These are phyloP conservation scores for Cryptococcus amylolentus DNA, from an alignment of 1,284 basidiomycete species.

Conservation along the genomic window DNA sequence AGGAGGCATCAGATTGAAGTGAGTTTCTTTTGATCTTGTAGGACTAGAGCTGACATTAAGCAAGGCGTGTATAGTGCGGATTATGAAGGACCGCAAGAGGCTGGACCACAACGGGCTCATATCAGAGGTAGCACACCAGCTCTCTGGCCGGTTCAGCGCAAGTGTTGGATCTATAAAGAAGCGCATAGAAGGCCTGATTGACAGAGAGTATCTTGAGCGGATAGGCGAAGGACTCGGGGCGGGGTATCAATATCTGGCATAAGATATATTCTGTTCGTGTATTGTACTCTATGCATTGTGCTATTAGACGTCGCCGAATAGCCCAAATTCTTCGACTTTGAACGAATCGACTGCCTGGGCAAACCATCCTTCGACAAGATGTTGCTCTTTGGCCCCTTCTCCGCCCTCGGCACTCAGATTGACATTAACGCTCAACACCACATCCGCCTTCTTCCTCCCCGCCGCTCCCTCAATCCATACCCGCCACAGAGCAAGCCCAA, in stretches of 20 bases:
- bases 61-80: slow-evolving; percentile 91
- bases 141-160: slow-evolving; percentile 80
- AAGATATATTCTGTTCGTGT: slow-evolving; percentile 1
- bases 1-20: slow-evolving; percentile 87
- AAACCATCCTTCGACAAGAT: slow-evolving; percentile 57
- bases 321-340: slow-evolving; percentile 64
- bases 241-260: slow-evolving; percentile 46
- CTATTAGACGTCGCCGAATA: slow-evolving; percentile 58
- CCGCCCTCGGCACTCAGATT: slow-evolving; percentile 43
- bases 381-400: slow-evolving; percentile 25
- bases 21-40: slow-evolving; percentile 31
- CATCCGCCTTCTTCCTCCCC: slow-evolving; percentile 61
- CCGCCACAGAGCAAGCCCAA: slow-evolving; percentile 75
- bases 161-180: slow-evolving; percentile 86
- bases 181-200: slow-evolving; percentile 89
- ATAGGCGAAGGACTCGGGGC: slow-evolving; percentile 34
- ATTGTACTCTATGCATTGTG: slow-evolving; percentile 4
- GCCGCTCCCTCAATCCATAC: slow-evolving; percentile 36
- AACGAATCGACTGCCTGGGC: slow-evolving; percentile 59
- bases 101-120: slow-evolving; percentile 87
- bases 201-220: slow-evolving; percentile 54
- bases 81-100: slow-evolving; percentile 95
- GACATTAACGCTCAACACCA: slow-evolving; percentile 77
- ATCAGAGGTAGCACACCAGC: slow-evolving; percentile 83
- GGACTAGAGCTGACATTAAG: not conserved